Evolutionary conservation across 2,329 filamentous ascomycete species (phyloP), one percentile per base, ranked within the genome.

Genomic region (Verticillium longisporum): DNA sequence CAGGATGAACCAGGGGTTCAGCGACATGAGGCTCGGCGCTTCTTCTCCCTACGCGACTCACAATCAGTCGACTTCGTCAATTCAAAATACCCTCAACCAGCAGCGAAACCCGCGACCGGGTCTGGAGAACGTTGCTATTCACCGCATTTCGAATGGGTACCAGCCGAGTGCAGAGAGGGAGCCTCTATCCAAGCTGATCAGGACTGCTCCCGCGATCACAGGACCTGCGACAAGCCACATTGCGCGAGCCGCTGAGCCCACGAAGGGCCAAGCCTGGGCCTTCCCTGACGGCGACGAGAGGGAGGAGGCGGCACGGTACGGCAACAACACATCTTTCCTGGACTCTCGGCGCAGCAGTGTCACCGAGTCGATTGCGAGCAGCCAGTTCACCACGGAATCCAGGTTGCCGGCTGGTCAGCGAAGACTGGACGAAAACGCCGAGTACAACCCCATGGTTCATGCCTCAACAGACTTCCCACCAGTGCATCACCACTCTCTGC

Each of bases 191-290:
- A 85, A 82, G 70, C 79, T 80, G 9, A 78, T 83, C 59, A 83
- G 87, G 65, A 88, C 87, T 2, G 90, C 90, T 3, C 90, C 90
- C 5, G 85, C 89, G 9, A 94, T 94, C 68, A 91, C 88, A 32
- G 89, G 89, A 66, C 89, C 79, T 64, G 88, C 80, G 66, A 87
- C 78, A 59, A 83, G 80, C 74, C 85, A 78, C 69, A 90, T 82
- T 77, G 88, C 84, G 69, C 87, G 79, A 66, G 90, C 90, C 45
- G 87, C 89, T 34, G 88, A 91, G 71, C 90, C 90, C 5, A 93
- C 89, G 11, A 92, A 92, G 73, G 90, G 90, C 71, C 90, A 89
- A 71, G 88, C 90, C 4, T 94, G 90, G 90, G 90, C 90, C 66
- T 93, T 93, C 67, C 90, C 90, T 1, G 90, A 91, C 69, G 86